Evolutionary conservation across 805 yeast species (phyloP), one percentile per base, ranked within the genome.

Genomic region (Novakomyces olei): DNA sequence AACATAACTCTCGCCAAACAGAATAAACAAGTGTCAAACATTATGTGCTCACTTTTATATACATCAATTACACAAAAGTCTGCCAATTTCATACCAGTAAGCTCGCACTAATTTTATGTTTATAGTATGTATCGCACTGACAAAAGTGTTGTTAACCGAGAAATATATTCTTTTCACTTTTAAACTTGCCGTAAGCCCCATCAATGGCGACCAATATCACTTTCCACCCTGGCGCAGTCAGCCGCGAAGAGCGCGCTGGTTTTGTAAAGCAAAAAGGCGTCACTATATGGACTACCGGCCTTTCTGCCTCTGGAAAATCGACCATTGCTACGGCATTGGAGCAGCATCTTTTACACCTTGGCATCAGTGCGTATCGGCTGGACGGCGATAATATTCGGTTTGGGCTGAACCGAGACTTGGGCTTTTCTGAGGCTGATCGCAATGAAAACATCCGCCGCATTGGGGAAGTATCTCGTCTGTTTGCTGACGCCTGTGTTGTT

Each of bases 321-420:
- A 85, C 95, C 31, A 75, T 85, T 48, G 95, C 95, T 1, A 78
- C 92, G 52, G 95, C 92, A 5, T 61, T 85, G 34, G 96, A 85
- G 55, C 88, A 78, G 56, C 60, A 67, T 32, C 58, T 85, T 36
- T 61, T 85, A 40, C 68, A 72, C 44, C 63, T 67, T 42, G 72
- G 74, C 19, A 54, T 75, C 41, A 65, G 69, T 41, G 67, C 92
- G 15, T 85, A 85, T 59, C 70, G 96, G 51, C 60, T 85, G 41
- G 96, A 85, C 50, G 96, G 41, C 29, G 96, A 85, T 56, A 85
- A 85, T 53, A 67, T 85, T 44, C 69, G 96, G 44, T 85, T 85
- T 49, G 96, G 96, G 2, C 63, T 85, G 47, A 85, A 85, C 65
- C 83, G 81, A 54, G 95, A 85, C 54, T 64, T 85, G 43, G 96